Base-by-base conservation (phyloP, 2,329 filamentous ascomycete species). In the Alternaria sp. region DNA sequence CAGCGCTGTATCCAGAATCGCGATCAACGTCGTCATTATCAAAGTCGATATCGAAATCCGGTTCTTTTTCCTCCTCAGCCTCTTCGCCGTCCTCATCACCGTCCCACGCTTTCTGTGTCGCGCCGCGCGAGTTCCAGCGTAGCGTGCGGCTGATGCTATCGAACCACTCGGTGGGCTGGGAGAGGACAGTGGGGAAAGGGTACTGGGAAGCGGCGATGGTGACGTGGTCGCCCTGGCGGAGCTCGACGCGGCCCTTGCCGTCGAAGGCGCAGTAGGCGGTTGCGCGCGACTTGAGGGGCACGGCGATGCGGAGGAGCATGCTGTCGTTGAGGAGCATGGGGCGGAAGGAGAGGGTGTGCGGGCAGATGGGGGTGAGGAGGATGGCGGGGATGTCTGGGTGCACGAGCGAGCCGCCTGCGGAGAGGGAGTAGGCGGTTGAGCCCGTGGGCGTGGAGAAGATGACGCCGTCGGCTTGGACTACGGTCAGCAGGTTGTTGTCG, bases 191-290 rank as follows among this genome's bases (percentile, higher is more conserved):
- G 3, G 96, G 96, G 83, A 99, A 98, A 0, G 96, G 96, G 75
- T 97, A 99, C 78, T 97, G 93, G 28, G 92, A 96, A 4, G 96
- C 96, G 44, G 95, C 93, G 73, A 99, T 96, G 64, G 95, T 97
- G 78, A 99, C 96, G 73, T 95, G 92, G 81, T 99, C 96, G 57
- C 96, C 96, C 74, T 95, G 93, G 66, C 91, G 90, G 36, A 99
- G 89, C 81, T 99, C 95, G 46, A 99, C 88, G 54, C 96, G 93
- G 59, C 93, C 94, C 81, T 98, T 99, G 80, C 96, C 96, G 77
- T 99, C 96, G 78, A 99, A 99, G 44, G 93, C 93, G 78, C 95
- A 97, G 84, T 97, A 97, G 1, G 96, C 96, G 0, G 93, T 97
- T 15, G 94, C 95, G 50, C 96, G 91, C 43, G 93, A 96, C 74